Conservation (phyloP, 129 eudicot genomes). For the Chrysanthemum lavandulifolium region DNA sequence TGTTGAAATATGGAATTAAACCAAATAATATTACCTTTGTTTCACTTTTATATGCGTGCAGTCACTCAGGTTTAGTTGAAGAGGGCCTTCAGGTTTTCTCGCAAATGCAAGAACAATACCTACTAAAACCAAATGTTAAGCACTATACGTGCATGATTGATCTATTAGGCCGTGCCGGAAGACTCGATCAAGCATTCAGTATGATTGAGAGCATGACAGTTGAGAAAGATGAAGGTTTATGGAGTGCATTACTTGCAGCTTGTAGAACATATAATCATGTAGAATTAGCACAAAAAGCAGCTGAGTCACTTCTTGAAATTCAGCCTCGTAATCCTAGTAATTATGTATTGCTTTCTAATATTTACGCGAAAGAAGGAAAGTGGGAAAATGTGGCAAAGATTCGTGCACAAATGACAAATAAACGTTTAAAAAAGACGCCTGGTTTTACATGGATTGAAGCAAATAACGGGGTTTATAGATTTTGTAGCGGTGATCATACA, state of each 20-base stretch:
- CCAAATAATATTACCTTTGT: constrained; percentile 56
- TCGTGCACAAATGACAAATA: constrained; percentile 50
- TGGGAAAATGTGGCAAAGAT: constrained; percentile 70
- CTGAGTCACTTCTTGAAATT: constrained; percentile 53
- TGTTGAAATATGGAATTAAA: constrained; percentile 35
- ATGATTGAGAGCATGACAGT: constrained; percentile 52
- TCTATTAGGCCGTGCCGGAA: constrained; percentile 70
- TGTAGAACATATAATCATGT: constrained; percentile 60
- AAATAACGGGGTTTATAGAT: constrained; percentile 34
- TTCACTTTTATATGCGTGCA: constrained; percentile 56
- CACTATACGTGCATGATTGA: constrained; percentile 77
- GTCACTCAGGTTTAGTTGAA: constrained; percentile 67
- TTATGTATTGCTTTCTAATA: constrained; percentile 62
- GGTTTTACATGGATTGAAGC: constrained; percentile 83
- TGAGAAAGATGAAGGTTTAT: constrained; percentile 58
- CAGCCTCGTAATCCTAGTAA: constrained; percentile 59
- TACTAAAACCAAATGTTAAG: constrained; percentile 55
- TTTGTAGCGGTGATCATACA: constrained; percentile 52
- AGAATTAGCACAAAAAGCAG: constrained; percentile 72
- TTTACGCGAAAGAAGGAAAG: constrained; percentile 64
- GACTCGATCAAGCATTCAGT: constrained; percentile 36
- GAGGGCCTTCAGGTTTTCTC: constrained; percentile 54
- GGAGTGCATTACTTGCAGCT: constrained; percentile 64
- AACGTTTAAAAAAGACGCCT: constrained; percentile 57
- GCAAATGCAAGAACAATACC: constrained; percentile 50